Percentiles rank a stretch among this genome's conserved stretches.
Conservation (phyloP, 2,329 filamentous ascomycete genomes). For the Alternaria atra region DNA sequence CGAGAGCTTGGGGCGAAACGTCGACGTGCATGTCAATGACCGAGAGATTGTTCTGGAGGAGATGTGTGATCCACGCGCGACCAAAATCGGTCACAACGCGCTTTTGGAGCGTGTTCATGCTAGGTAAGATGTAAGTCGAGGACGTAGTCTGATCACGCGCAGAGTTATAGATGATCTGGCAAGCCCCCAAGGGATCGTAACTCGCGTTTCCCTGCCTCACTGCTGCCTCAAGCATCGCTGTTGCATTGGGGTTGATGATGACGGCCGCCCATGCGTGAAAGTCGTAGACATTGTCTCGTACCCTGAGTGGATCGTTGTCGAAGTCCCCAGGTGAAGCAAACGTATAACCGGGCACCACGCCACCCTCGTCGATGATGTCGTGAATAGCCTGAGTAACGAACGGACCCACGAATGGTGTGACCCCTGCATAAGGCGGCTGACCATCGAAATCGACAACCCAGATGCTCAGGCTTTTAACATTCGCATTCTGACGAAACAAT, state of each 20-base stretch:
- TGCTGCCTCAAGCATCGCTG: constrained; percentile 63
- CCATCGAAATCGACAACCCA: constrained; percentile 72
- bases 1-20: constrained; percentile 61
- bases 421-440: constrained; percentile 57
- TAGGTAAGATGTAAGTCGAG: constrained; percentile 62
- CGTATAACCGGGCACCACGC: constrained; percentile 59
- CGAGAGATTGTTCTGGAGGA: constrained; percentile 27
- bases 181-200: constrained; percentile 69
- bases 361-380: constrained; percentile 47
- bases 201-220: constrained; percentile 62
- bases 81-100: constrained; percentile 60
- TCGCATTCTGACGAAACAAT: constrained; percentile 35
- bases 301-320: constrained; percentile 63
- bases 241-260: constrained; percentile 70
- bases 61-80: constrained; percentile 51
- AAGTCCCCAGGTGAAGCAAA: constrained; percentile 61
- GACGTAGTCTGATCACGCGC: constrained; percentile 66
- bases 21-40: constrained; percentile 53
- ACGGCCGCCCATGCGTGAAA: constrained; percentile 68
- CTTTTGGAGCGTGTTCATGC: constrained; percentile 57
- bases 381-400: constrained; percentile 58
- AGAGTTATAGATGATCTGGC: constrained; percentile 65
- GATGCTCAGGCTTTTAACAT: constrained; percentile 56
- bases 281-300: constrained; percentile 67
- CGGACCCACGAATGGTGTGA: constrained; percentile 64